Percentiles rank a stretch among this genome's conserved stretches.
Evolutionary conservation across 306 rosid species (phyloP).

Genomic region (Canavalia gladiata): DNA sequence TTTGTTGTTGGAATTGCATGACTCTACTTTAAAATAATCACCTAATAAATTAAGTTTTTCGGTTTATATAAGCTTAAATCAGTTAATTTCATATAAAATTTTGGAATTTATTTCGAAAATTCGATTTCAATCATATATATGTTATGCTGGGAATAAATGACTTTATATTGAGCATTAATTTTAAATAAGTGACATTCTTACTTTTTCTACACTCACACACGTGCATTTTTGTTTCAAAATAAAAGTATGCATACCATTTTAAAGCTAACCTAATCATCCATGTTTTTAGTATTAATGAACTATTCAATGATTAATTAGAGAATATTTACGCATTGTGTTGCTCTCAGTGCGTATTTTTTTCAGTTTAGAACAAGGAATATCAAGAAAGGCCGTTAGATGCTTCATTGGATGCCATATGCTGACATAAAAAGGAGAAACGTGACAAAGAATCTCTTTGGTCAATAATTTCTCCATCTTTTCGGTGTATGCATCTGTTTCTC

Average conservation of each 20-base stretch:
- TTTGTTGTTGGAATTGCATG: too few relatives aligned
- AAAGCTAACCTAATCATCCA: conserved; percentile 23
- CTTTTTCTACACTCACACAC: conserved; percentile 39
- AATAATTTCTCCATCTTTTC: conserved; percentile 45
- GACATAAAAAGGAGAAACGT: conserved; percentile 43
- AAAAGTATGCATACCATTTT: background rate
- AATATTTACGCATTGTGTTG: background rate
- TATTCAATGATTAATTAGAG: conserved; percentile 15
- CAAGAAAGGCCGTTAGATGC: conserved; percentile 24
- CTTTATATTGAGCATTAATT: conserved; percentile 46
- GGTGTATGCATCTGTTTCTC: background rate
- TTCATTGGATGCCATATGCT: conserved; percentile 54
- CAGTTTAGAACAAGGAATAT: background rate
- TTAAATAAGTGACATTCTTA: background rate
- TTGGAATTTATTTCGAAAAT: conserved; percentile 27
- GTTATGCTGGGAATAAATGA: conserved; percentile 48
- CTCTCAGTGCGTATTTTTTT: background rate
- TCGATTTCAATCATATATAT: conserved; percentile 28
- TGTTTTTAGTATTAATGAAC: background rate
- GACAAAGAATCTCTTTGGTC: conserved; percentile 55
- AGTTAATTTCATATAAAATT: background rate
- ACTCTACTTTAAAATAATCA: background rate
- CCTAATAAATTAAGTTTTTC: background rate
- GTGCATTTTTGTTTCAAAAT: conserved; percentile 34
- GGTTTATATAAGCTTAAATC: conserved; percentile 1